A percentile compares a stretch with the other conserved stretches of the same genome.
Conservation (phyloP, 352 stramenopile species). For the Pythium sp. region DNA sequence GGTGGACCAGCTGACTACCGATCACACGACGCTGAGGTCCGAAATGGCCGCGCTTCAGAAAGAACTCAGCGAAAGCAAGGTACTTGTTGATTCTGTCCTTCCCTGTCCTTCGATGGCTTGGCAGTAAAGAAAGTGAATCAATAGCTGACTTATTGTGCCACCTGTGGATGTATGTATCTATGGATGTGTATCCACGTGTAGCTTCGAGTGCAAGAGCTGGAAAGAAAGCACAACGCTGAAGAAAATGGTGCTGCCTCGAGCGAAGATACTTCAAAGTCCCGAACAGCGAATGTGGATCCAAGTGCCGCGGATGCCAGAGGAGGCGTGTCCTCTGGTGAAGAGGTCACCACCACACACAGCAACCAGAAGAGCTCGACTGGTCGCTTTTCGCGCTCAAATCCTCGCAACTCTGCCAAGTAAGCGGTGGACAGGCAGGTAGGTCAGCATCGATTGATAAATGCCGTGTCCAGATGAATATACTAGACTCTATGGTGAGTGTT, state of each 20-base stretch:
- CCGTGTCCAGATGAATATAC: constrained; percentile 9
- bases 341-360: neutral
- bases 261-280: constrained; percentile 3
- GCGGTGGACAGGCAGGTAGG: neutral
- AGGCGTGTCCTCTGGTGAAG: constrained; percentile 7
- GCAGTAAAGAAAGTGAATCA: neutral
- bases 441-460: neutral
- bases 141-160: constrained; percentile 2
- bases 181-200: constrained; percentile 7
- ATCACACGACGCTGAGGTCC: constrained; percentile 55
- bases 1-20: constrained; percentile 74
- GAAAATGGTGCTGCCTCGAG: neutral
- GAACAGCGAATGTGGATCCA: neutral
- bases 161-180: neutral
- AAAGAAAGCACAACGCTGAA: constrained; percentile 14
- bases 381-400: constrained; percentile 7
- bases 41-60: constrained; percentile 61
- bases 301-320: neutral
- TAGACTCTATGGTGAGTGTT: constrained; percentile 5
- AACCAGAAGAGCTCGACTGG: constrained; percentile 1
- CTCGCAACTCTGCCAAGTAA: constrained; percentile 15
- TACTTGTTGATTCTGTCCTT: constrained; percentile 14
- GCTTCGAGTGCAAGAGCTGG: constrained; percentile 34
- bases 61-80: constrained; percentile 63
- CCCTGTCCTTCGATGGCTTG: neutral